These are phyloP conservation scores for Botryotinia globosa DNA, from an alignment of 2,329 filamentous ascomycete genomes.

Conservation along the genomic window DNA sequence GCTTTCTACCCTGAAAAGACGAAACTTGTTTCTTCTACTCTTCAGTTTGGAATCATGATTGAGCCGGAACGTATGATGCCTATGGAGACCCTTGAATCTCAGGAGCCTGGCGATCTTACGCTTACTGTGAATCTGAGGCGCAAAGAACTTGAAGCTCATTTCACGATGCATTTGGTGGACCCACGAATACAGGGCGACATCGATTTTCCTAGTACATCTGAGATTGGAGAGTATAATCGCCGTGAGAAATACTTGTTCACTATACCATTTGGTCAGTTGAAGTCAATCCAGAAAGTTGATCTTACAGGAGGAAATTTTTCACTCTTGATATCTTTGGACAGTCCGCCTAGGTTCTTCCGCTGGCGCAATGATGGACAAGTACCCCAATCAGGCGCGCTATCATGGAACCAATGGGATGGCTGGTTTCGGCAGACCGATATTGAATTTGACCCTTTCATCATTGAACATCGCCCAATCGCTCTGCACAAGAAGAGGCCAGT, in stretches of 20 bases:
- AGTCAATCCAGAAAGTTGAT: conserved; percentile 43
- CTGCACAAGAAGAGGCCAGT: conserved; percentile 49
- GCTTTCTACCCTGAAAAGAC: conserved; percentile 39
- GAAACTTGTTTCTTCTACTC: conserved; percentile 43
- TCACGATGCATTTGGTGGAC: conserved; percentile 38
- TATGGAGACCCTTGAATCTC: neutral
- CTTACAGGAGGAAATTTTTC: conserved; percentile 38
- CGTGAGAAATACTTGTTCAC: conserved; percentile 38
- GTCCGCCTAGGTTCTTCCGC: conserved; percentile 43
- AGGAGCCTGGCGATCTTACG: conserved; percentile 30
- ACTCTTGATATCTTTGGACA: conserved; percentile 49
- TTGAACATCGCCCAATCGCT: conserved; percentile 42
- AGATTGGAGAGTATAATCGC: conserved; percentile 29
- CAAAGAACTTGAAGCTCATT: conserved; percentile 44
- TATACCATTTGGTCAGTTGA: conserved; percentile 45
- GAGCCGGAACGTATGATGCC: conserved; percentile 54
- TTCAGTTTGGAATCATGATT: conserved; percentile 63
- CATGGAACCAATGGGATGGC: conserved; percentile 55
- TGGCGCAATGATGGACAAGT: conserved; percentile 35
- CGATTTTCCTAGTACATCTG: conserved; percentile 13
- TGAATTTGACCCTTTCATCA: conserved; percentile 43
- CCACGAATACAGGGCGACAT: conserved; percentile 28
- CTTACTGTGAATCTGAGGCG: conserved; percentile 43
- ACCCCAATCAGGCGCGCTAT: conserved; percentile 44
- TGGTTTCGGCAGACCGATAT: conserved; percentile 67